Base-by-base conservation (phyloP, 345 rosid genomes). In the Salix suchowensis region DNA sequence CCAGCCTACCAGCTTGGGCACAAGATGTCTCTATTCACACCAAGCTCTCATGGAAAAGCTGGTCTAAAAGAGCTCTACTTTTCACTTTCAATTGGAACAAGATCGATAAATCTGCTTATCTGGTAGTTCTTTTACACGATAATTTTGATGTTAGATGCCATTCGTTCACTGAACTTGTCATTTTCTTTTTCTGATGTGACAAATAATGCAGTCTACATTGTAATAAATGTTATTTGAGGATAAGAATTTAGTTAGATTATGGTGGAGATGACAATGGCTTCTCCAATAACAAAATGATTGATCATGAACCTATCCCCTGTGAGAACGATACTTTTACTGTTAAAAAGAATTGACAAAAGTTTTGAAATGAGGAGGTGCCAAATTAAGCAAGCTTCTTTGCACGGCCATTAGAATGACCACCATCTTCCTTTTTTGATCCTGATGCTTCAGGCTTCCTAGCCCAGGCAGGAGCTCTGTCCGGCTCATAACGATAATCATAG, bases 381-480 rank as follows among this genome's bases (percentile, higher is more conserved):
- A 70, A 61, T 84, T 85, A 95, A 64, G 99, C 99, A 78, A 96
- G 92, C 85, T 96, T 96, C 91, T 91, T 96, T 4, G 99, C 96
- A 40, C 98, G 94, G 67, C 99, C 97, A 72, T 82, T 87, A 40
- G 94, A 84, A 76, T 96, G 94, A 78, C 87, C 84, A 21, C 87
- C 90, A 2, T 93, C 98, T 64, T 96, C 98, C 80, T 88, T 93
- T 66, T 91, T 93, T 2, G 95, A 88, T 71, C 97, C 98, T 1
- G 95, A 82, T 72, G 91, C 89, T 84, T 93, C 98, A 0, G 96
- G 99, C 85, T 93, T 95, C 84, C 91, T 87, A 2, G 99, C 99
- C 99, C 99, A 96, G 68, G 96, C 93, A n/a, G 98, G 97, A 64
- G 98, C 99, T 74, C 96, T 85, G 65, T 96, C 99, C 11, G 98